Percentiles rank a stretch among this genome's conserved stretches.
Evolutionary conservation across 1,139 yeast genomes (phyloP).

Genomic region (Nakaseomyces sp.): DNA sequence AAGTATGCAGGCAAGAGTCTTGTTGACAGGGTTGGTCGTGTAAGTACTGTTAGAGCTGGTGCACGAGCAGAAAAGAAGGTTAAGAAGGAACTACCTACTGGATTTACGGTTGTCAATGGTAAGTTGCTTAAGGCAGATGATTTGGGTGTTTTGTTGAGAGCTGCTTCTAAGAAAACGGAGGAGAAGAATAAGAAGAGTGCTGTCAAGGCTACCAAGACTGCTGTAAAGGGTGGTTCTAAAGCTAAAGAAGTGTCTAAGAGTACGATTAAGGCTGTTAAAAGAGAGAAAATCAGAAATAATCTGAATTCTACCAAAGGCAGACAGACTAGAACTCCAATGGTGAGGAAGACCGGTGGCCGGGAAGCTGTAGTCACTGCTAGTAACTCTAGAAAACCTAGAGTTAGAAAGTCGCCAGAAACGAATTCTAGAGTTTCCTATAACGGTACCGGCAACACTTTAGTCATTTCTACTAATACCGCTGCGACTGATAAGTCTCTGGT

Average conservation of each 20-base stretch:
- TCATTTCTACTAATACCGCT: conserved; percentile 17
- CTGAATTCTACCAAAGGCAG: background rate
- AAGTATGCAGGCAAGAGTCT: background rate
- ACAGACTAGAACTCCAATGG: background rate
- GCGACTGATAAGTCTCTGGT: conserved; percentile 13
- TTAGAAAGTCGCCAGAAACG: background rate
- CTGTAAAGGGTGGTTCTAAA: background rate
- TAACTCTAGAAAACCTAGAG: background rate
- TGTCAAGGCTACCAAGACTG: background rate
- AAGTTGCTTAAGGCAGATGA: conserved; percentile 23
- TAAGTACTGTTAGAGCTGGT: background rate
- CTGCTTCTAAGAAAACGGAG: conserved; percentile 11
- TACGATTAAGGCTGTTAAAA: background rate
- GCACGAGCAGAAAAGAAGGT: background rate
- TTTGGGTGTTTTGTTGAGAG: conserved; percentile 23
- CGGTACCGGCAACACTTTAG: conserved; percentile 12
- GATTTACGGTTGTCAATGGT: conserved; percentile 24
- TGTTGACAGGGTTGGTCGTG: conserved; percentile 5
- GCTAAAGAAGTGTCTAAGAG: background rate
- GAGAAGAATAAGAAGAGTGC: background rate
- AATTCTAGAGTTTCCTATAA: background rate
- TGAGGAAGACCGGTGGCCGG: conserved; percentile 29
- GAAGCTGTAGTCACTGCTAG: conserved; percentile 25
- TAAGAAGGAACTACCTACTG: conserved; percentile 12
- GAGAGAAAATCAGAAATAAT: background rate